Conservation (phyloP, 495 filamentous ascomycete genomes). For the Penicillium dipodomyicola region DNA sequence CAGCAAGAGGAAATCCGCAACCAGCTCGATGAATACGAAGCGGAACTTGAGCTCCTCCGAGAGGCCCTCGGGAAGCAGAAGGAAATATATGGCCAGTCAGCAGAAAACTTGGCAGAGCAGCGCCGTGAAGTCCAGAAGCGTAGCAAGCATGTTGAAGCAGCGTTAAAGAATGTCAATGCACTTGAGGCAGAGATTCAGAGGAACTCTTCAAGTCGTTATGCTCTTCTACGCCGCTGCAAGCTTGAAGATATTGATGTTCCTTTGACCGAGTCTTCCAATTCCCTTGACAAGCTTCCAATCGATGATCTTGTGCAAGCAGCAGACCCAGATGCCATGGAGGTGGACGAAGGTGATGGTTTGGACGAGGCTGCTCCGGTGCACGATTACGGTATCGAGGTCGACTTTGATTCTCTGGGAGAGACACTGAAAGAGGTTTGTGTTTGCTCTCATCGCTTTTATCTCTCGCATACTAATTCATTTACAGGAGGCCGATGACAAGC, state of each 20-base stretch:
- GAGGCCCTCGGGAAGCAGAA: constrained; percentile 68
- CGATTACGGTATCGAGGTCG: constrained; percentile 89
- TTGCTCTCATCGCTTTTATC: not conserved
- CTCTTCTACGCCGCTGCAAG: constrained; percentile 82
- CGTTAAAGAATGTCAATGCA: constrained; percentile 69
- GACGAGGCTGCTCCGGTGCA: constrained; percentile 54
- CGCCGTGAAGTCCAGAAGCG: constrained; percentile 81
- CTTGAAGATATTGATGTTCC: constrained; percentile 90
- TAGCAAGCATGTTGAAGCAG: constrained; percentile 75
- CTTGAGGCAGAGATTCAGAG: constrained; percentile 82
- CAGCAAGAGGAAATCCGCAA: constrained; percentile 74
- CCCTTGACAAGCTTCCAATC: constrained; percentile 80
- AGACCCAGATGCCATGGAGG: constrained; percentile 80
- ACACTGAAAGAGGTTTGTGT: constrained; percentile 72
- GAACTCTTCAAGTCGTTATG: constrained; percentile 77
- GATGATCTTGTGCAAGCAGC: constrained; percentile 71
- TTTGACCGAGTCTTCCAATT: constrained; percentile 66
- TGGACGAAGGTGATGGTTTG: constrained; percentile 62
- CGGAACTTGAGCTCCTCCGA: constrained; percentile 72
- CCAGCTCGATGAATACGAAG: constrained; percentile 66
- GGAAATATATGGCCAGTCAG: constrained; percentile 61
- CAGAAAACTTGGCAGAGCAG: constrained; percentile 75
- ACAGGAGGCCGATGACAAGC: constrained; percentile 64
- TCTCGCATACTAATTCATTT: constrained; percentile 25
- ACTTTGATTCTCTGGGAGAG: constrained; percentile 83